Base-by-base conservation (phyloP, 768 basidiomycete species). In the Mycena floridula region DNA sequence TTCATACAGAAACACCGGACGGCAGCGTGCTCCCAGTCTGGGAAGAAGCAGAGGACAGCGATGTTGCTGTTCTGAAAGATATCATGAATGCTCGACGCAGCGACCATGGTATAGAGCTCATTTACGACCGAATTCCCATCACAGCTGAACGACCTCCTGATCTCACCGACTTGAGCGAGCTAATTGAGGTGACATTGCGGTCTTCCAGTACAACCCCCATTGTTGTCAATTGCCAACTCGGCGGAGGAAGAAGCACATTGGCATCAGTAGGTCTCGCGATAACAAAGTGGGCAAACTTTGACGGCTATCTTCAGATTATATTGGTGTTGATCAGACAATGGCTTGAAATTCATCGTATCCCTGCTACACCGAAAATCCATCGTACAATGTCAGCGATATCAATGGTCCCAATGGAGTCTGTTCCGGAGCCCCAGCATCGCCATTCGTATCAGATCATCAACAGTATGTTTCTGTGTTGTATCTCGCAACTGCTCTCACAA, bases 151-250 rank as follows among this genome's bases (percentile, higher is more conserved):
- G 76, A 27, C 71, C 85, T 8, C 83, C 85, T 0, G 87, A 90
- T 57, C 82, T 81, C 58, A 63, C 77, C 20, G 86, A 89, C 54
- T 66, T 89, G 39, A 81, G 70, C 49, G 84, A 89, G 49, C 70
- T 95, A 21, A 83, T 93, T 47, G 82, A 88, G 16, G 73, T 93
- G 2, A 82, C 88, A 23, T 69, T 91, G 28, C 72, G 82, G 8
- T 79, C 81, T 5, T 76, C 83, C 6, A 71, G 76, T 18, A 74
- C 77, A 28, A 85, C 86, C 0, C 87, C 87, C 1, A 86, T 98
- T 46, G 83, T 99, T 15, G 77, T 99, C 26, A 99, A 98, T 57
- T 96, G 94, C 55, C 96, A 99, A 57, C 77, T 99, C 12, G 95
- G 92, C 4, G 74, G 91, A 24, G 94, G 95, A 8, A 74, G 96